These are phyloP conservation scores for Epichloe uncinata DNA, from an alignment of 2,329 filamentous ascomycete species.

Conservation along the genomic window DNA sequence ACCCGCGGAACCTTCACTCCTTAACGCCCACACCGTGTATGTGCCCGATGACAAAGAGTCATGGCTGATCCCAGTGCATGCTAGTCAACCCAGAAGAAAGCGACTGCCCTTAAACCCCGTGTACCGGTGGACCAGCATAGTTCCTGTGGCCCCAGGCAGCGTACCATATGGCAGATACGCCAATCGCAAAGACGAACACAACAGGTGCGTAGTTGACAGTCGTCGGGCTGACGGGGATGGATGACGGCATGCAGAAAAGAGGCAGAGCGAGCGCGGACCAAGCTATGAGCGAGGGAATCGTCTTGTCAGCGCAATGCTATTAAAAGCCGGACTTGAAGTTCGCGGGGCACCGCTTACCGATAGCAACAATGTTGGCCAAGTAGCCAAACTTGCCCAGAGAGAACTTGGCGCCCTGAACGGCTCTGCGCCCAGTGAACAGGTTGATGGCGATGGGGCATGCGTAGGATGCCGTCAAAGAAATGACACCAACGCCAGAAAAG, in stretches of 20 bases:
- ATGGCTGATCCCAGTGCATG: too few relatives aligned
- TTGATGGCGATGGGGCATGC: conserved; percentile 53
- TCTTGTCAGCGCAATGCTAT: neutral
- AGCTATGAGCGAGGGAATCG: conserved; percentile 21
- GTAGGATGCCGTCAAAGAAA: conserved; percentile 55
- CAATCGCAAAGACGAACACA: conserved; percentile 55
- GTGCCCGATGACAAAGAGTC: too few relatives aligned
- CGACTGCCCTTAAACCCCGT: conserved; percentile 16
- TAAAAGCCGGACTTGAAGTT: neutral
- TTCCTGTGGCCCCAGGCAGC: conserved; percentile 55
- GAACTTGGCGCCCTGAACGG: conserved; percentile 44
- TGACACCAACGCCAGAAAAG: conserved; percentile 57
- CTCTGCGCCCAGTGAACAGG: conserved; percentile 44
- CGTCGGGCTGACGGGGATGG: conserved; percentile 41
- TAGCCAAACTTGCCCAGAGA: conserved; percentile 48
- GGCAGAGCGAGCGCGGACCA: conserved; percentile 59
- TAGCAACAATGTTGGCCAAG: conserved; percentile 49
- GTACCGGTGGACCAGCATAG: conserved; percentile 48
- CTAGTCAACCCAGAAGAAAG: neutral
- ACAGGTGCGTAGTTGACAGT: conserved; percentile 63
- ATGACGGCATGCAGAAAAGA: conserved; percentile 60
- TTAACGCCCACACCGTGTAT: neutral
- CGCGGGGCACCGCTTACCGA: conserved; percentile 33
- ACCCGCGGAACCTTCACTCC: neutral
- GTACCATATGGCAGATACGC: conserved; percentile 54